phyloP scores from a whole-genome alignment of 768 basidiomycete species.

The Tricholoma sp. region DNA sequence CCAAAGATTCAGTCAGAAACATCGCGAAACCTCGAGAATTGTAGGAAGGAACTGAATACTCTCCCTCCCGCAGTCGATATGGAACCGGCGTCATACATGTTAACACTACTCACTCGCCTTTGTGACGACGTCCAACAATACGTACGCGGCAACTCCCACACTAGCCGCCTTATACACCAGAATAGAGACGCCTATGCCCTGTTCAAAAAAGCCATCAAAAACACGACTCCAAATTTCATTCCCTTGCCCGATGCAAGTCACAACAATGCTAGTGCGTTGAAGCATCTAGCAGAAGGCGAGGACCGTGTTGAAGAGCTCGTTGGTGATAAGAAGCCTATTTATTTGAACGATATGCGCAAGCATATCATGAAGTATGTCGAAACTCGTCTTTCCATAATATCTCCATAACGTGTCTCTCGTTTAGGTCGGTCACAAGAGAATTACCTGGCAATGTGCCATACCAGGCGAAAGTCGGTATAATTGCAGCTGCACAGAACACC shows the following conservation, averaged over 20 bases:
- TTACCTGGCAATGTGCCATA: slow-evolving; percentile 35
- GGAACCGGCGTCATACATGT: slow-evolving; percentile 33
- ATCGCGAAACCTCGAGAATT: slow-evolving; percentile 18
- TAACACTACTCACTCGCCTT: slow-evolving; percentile 30
- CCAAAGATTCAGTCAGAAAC: slow-evolving; percentile 26
- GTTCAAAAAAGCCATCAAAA: slow-evolving; percentile 27
- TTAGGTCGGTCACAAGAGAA: slow-evolving; percentile 33
- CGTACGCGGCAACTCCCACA: slow-evolving; percentile 23
- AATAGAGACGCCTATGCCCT: slow-evolving; percentile 21
- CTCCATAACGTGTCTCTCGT: not conserved
- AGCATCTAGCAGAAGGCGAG: slow-evolving; percentile 7
- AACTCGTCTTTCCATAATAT: not conserved
- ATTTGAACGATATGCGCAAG: slow-evolving; percentile 26
- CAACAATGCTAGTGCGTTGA: not conserved
- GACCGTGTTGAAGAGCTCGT: too few species aligned
- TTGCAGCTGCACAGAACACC: slow-evolving; percentile 23
- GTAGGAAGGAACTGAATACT: slow-evolving; percentile 17
- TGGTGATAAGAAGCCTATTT: slow-evolving; percentile 11
- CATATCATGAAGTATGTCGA: slow-evolving; percentile 27
- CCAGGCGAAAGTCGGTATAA: slow-evolving; percentile 28
- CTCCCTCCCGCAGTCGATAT: slow-evolving; percentile 25
- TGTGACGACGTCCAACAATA: slow-evolving; percentile 22
- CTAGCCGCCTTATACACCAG: slow-evolving; percentile 24
- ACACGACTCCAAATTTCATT: slow-evolving; percentile 32
- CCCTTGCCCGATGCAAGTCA: slow-evolving; percentile 12